These are phyloP conservation scores for Globisporangium ultimum DNA, from an alignment of 352 stramenopile genomes.

Conservation along the genomic window DNA sequence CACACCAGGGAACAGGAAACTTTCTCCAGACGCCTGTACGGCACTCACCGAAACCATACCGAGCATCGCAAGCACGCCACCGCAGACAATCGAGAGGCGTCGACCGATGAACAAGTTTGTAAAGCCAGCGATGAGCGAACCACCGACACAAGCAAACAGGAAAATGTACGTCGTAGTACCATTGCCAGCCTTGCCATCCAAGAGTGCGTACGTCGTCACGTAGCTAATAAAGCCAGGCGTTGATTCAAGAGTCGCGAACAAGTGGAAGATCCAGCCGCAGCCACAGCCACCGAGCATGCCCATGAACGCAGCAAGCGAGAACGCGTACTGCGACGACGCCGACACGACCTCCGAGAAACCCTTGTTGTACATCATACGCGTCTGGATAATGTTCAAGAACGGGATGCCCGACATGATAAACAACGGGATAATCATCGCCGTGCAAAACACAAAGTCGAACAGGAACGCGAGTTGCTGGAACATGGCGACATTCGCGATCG, in stretches of 20 bases:
- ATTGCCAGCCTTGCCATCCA: constrained; percentile 53
- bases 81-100: constrained; percentile 68
- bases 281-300: constrained; percentile 62
- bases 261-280: constrained; percentile 76
- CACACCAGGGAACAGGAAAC: constrained; percentile 63
- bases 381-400: constrained; percentile 87
- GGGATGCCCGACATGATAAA: constrained; percentile 79
- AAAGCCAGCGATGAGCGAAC: constrained; percentile 45
- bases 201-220: constrained; percentile 69
- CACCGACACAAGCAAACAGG: constrained; percentile 50
- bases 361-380: constrained; percentile 91
- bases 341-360: constrained; percentile 84
- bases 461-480: constrained; percentile 84
- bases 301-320: constrained; percentile 79
- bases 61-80: constrained; percentile 60
- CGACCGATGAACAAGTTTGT: constrained; percentile 74
- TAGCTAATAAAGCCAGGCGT: constrained; percentile 78
- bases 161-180: constrained; percentile 71
- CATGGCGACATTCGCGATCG: constrained; percentile 56
- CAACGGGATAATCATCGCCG: constrained; percentile 69
- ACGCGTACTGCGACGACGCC: constrained; percentile 83
- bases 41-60: constrained; percentile 70
- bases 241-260: constrained; percentile 72
- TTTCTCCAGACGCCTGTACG: constrained; percentile 45
- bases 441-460: constrained; percentile 83